Evolutionary conservation across 2,329 filamentous ascomycete genomes (phyloP).

Genomic region (Aspergillus niger): DNA sequence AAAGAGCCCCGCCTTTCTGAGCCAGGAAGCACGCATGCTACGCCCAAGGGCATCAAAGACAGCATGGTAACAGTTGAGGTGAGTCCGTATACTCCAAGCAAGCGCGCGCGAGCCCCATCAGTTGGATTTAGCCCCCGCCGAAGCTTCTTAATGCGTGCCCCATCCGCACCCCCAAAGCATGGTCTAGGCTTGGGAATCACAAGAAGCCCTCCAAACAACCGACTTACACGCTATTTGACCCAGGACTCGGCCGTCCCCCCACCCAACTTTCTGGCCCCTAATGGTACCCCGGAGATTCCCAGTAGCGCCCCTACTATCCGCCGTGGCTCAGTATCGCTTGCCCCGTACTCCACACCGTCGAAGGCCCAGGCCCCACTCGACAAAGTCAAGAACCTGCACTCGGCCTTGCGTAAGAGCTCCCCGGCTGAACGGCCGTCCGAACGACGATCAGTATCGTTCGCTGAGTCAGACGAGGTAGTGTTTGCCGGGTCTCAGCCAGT

Average conservation of each 20-base stretch:
- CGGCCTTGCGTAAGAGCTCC: conserved; percentile 30
- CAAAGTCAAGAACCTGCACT: conserved; percentile 22
- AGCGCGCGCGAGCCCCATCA: conserved; percentile 19
- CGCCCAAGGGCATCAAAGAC: conserved; percentile 2
- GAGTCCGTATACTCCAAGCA: conserved; percentile 20
- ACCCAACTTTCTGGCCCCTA: not conserved
- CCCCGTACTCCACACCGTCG: conserved; percentile 17
- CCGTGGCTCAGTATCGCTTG: conserved; percentile 9
- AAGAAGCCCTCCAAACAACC: conserved; percentile 27
- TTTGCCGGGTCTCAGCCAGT: conserved; percentile 11
- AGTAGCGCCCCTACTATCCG: conserved; percentile 13
- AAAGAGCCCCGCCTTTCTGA: conserved; percentile 30
- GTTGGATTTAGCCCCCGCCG: conserved; percentile 21
- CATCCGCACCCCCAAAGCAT: conserved; percentile 11
- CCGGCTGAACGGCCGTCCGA: conserved; percentile 16
- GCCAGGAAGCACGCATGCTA: conserved; percentile 10
- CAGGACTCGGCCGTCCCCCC: conserved; percentile 12
- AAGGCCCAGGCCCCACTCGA: conserved; percentile 18
- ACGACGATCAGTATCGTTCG: conserved; percentile 32
- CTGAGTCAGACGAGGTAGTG: conserved; percentile 22
- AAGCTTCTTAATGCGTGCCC: conserved; percentile 17
- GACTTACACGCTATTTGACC: conserved; percentile 7
- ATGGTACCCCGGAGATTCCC: conserved; percentile 11
- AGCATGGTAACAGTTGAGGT: conserved; percentile 9
- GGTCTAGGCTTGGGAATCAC: conserved; percentile 34